These are phyloP conservation scores for Crassisporium funariophilum DNA, from an alignment of 768 basidiomycete genomes.

Conservation along the genomic window DNA sequence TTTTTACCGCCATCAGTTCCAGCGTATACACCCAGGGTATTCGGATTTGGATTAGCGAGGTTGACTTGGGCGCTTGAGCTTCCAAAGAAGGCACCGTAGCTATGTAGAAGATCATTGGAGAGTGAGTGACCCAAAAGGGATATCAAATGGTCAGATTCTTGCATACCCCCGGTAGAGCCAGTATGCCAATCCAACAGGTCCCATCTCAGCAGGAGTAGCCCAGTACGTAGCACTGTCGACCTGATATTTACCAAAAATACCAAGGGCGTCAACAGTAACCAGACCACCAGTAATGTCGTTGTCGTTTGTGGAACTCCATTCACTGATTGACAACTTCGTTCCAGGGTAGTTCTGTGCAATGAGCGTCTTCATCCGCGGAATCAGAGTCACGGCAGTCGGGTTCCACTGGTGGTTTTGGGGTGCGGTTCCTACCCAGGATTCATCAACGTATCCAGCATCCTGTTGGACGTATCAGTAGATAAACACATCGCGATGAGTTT, in stretches of 20 bases:
- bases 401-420: constrained; percentile 52
- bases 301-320: constrained; percentile 52
- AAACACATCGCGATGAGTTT: neutral
- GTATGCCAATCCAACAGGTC: constrained; percentile 54
- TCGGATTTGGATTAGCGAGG: constrained; percentile 39
- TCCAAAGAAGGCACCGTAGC: constrained; percentile 51
- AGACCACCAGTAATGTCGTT: constrained; percentile 56
- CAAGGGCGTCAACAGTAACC: constrained; percentile 51
- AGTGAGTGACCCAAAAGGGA: constrained; percentile 7
- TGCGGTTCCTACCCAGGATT: constrained; percentile 50
- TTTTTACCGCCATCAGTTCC: constrained; percentile 41
- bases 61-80: constrained; percentile 45
- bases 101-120: constrained; percentile 16
- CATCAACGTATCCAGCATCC: constrained; percentile 53
- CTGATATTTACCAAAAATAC: constrained; percentile 52
- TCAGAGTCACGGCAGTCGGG: constrained; percentile 42
- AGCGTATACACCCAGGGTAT: constrained; percentile 50
- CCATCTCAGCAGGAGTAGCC: constrained; percentile 47
- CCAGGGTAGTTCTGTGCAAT: constrained; percentile 54
- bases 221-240: constrained; percentile 58
- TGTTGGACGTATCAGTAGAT: constrained; percentile 11
- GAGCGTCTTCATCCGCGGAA: constrained; percentile 53
- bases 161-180: constrained; percentile 57
- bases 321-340: constrained; percentile 55
- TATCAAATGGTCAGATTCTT: too few relatives aligned